Conservation (phyloP, 1,284 basidiomycete genomes). For the Apiotrichum montevideense region DNA sequence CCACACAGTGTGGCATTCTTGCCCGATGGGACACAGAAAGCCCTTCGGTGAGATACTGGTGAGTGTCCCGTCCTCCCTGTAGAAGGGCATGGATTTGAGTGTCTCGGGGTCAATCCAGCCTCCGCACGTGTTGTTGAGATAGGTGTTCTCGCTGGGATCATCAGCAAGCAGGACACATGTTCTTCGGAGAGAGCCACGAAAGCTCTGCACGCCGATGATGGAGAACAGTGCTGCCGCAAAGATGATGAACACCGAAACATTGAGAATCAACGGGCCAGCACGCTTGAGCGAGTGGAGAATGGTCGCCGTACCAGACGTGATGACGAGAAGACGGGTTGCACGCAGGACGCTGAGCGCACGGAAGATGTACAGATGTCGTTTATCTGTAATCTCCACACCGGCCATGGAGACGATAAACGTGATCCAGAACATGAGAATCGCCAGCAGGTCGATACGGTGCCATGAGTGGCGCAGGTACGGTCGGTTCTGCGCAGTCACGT, state of each 20-base stretch:
- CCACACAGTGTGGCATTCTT: slow-evolving; percentile 55
- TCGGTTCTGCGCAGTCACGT: slow-evolving; percentile 38
- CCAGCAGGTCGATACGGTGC: slow-evolving; percentile 84
- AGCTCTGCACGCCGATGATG: slow-evolving; percentile 84
- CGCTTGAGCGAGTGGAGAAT: slow-evolving; percentile 91
- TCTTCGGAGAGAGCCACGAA: slow-evolving; percentile 73
- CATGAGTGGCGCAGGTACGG: slow-evolving; percentile 91
- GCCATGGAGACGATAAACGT: slow-evolving; percentile 63
- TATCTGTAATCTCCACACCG: slow-evolving; percentile 59
- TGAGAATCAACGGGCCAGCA: slow-evolving; percentile 77
- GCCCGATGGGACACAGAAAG: slow-evolving; percentile 75
- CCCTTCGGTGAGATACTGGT: slow-evolving; percentile 59
- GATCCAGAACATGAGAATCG: slow-evolving; percentile 57
- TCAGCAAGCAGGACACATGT: slow-evolving; percentile 48
- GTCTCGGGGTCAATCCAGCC: slow-evolving; percentile 63
- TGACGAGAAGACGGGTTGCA: slow-evolving; percentile 72
- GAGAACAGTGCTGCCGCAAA: slow-evolving; percentile 88
- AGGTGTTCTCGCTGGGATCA: slow-evolving; percentile 27
- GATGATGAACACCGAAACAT: slow-evolving; percentile 82
- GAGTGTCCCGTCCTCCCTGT: slow-evolving; percentile 26
- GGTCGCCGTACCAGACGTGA: slow-evolving; percentile 89
- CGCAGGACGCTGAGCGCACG: slow-evolving; percentile 83
- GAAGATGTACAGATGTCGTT: slow-evolving; percentile 76
- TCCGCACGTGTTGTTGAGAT: slow-evolving; percentile 56
- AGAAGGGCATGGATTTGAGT: slow-evolving; percentile 38